Conservation (phyloP, 2,329 filamentous ascomycete genomes). For the Erysiphe pulchra region DNA sequence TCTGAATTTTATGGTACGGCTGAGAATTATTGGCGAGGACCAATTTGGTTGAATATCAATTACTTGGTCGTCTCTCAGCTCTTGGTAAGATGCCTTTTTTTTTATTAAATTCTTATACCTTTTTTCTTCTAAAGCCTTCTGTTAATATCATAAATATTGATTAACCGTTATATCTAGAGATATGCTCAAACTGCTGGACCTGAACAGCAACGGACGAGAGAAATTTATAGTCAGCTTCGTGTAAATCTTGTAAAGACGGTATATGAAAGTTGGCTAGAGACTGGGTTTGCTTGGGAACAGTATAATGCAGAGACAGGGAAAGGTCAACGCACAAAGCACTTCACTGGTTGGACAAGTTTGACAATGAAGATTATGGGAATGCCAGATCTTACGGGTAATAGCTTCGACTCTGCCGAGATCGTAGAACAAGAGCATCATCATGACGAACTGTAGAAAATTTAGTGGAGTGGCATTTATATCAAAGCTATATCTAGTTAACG, state of each 20-base stretch:
- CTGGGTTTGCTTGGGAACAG: slow-evolving; percentile 96
- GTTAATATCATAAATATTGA: background rate
- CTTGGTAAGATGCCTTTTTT: slow-evolving; percentile 27
- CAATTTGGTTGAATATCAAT: slow-evolving; percentile 92
- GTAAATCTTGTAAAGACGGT: slow-evolving; percentile 75
- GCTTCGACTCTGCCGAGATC: slow-evolving; percentile 2
- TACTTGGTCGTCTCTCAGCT: slow-evolving; percentile 64
- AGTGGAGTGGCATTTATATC: too few species aligned
- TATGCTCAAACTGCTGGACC: slow-evolving; percentile 32
- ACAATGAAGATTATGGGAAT: slow-evolving; percentile 95
- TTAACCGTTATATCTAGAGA: slow-evolving; percentile 30
- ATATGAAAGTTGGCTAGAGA: slow-evolving; percentile 66
- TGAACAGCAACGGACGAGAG: slow-evolving; percentile 38
- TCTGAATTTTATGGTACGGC: slow-evolving; percentile 66
- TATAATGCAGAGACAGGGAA: slow-evolving; percentile 82
- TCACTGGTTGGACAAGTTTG: slow-evolving; percentile 96
- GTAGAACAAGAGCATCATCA: slow-evolving; percentile 1
- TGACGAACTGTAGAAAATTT: background rate
- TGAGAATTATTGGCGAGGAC: slow-evolving; percentile 93
- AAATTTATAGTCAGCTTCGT: slow-evolving; percentile 52
- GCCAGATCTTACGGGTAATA: slow-evolving; percentile 29
- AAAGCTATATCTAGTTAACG: too few species aligned
- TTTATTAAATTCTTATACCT: background rate
- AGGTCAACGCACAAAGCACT: slow-evolving; percentile 92
- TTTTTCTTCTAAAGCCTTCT: background rate